A percentile compares a stretch with the other conserved stretches of the same genome.
Conservation (phyloP, 352 stramenopile species). For the Pythium dissotocum region DNA sequence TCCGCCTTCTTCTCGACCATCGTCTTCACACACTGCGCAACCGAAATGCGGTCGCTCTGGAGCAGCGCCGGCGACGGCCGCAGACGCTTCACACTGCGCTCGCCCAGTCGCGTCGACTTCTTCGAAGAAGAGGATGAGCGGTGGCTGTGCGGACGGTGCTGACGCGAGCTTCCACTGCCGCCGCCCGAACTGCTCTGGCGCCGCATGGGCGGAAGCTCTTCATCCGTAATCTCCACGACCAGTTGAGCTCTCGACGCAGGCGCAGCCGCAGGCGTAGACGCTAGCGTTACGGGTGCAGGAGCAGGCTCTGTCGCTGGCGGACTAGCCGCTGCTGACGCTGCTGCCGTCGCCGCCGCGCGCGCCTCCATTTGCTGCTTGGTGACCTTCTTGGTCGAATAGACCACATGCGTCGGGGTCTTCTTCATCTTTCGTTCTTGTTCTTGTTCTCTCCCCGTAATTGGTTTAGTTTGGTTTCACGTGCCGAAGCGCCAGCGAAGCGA, state of each 20-base stretch:
- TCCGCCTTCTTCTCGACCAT: conserved; percentile 91
- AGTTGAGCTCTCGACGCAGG: conserved; percentile 9
- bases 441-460: conserved; percentile 2
- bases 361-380: conserved; percentile 22
- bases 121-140: conserved; percentile 21
- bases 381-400: conserved; percentile 73
- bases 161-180: conserved; percentile 26
- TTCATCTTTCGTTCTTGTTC: conserved; percentile 2
- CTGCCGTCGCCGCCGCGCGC: conserved; percentile 16
- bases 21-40: conserved; percentile 75
- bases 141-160: conserved; percentile 19
- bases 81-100: conserved; percentile 53
- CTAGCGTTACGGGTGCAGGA: conserved; percentile 19
- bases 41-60: conserved; percentile 66
- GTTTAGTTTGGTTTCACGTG: conserved; percentile 9
- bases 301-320: background rate
- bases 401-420: conserved; percentile 49
- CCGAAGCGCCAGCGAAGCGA: conserved; percentile 17
- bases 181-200: conserved; percentile 28
- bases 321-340: conserved; percentile 5
- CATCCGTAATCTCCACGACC: conserved; percentile 22
- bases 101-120: conserved; percentile 21
- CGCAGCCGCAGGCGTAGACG: conserved; percentile 8
- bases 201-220: background rate
- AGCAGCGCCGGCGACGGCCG: conserved; percentile 66